Base-by-base conservation (phyloP, 106 monocot genomes). In the Cymbidium sinense region DNA sequence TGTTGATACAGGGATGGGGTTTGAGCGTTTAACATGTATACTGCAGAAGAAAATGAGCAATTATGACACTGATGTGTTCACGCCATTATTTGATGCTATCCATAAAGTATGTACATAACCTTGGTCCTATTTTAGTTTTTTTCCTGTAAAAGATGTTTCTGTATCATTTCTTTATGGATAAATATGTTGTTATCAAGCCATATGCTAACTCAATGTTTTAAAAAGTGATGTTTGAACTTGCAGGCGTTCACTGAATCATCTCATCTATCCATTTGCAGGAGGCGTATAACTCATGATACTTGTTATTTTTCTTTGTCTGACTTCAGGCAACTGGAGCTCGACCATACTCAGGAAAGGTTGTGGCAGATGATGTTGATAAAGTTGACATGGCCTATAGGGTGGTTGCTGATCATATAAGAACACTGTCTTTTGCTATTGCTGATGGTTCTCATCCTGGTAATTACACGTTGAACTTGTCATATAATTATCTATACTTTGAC, bases 41-140 rank as follows among this genome's bases (percentile, higher is more conserved):
- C 94, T 96, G 73, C 96, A 96, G 75, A 84, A 86, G 29, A 96
- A 93, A 80, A 88, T 91, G 94, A 96, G 96, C 88, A 94, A 94
- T 76, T 96, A 96, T 84, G 96, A 96, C 74, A 94, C 96, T 27
- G 96, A 96, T 84, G 79, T 96, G 50, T 96, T 96, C 76, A 55
- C 84, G 84, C 94, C 93, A 12, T 86, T 96, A 77, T 94, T 96
- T 84, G 88, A 84, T 76, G 94, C 89, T 39, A 96, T 96, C 44
- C 96, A 91, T 65, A 37, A 88, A 75, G 96, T 96, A 91, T 21
- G 70, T 28, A 0, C 27, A 21, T 72, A 30, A n/a, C 25, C 4
- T 74, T 74, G 44, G 44, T 5, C 1, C 6, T 71, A 21, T 34
- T 17, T 37, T 5, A 67, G 10, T 33, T 5, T 58, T 23, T 67